Evolutionary conservation across 345 rosid species (phyloP).

Genomic region (Zanthoxylum bungeanum): DNA sequence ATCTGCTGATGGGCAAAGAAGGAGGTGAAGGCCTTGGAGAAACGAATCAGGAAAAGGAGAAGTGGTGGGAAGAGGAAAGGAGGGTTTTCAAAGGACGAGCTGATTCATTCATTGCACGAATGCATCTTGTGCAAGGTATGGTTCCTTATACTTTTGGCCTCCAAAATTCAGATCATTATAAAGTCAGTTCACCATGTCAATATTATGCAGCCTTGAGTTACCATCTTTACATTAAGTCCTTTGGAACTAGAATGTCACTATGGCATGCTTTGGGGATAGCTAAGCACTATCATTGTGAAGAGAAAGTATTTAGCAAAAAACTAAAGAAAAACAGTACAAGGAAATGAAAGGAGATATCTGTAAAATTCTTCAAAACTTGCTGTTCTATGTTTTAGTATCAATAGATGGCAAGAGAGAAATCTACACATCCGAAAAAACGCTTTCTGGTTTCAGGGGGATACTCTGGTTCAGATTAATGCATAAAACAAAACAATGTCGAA

Average conservation of each 20-base stretch:
- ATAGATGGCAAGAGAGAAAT: not conserved
- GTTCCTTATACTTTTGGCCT: constrained; percentile 3
- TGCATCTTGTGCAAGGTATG: constrained; percentile 97
- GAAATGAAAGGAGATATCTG: not conserved
- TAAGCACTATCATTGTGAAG: not conserved
- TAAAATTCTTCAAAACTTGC: not conserved
- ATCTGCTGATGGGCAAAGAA: constrained; percentile 78
- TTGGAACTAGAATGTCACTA: not conserved
- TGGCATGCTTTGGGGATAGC: not conserved
- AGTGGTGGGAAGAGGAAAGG: constrained; percentile 90
- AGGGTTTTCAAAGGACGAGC: constrained; percentile 72
- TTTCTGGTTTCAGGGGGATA: not conserved
- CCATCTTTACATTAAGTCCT: not conserved
- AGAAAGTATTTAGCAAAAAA: not conserved
- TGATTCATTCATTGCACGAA: constrained; percentile 82
- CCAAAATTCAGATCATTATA: constrained; percentile 1
- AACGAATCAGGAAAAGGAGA: constrained; percentile 48
- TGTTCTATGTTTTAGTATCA: not conserved
- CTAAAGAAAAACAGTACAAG: not conserved
- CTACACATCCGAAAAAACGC: not conserved
- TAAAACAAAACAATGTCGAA: not conserved
- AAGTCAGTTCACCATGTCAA: not conserved
- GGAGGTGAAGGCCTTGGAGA: constrained; percentile 44
- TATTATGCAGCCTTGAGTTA: not conserved
- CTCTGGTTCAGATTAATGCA: not conserved